Evolutionary conservation across 2,329 filamentous ascomycete genomes (phyloP).

Genomic region (Xylariales sp.): DNA sequence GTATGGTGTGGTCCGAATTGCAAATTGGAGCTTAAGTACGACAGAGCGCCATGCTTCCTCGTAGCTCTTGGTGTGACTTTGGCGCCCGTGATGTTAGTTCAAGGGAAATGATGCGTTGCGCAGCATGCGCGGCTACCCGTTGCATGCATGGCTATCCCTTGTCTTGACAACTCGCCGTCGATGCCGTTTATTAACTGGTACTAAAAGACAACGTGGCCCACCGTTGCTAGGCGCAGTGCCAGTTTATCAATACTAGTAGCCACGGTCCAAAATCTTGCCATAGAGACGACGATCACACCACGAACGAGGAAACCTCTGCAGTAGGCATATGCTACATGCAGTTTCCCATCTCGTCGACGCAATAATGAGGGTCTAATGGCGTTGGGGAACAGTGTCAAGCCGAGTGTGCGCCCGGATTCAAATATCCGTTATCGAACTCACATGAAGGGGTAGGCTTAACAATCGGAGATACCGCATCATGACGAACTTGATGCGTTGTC

Average conservation of each 20-base stretch:
- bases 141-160: constrained; percentile 26
- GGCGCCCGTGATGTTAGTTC: constrained; percentile 28
- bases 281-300: constrained; percentile 18
- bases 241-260: constrained; percentile 25
- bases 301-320: constrained; percentile 13
- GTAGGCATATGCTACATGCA: constrained; percentile 31
- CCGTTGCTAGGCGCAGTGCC: constrained; percentile 25
- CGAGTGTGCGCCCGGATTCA: constrained; percentile 8
- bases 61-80: constrained; percentile 26
- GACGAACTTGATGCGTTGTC: constrained; percentile 12
- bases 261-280: constrained; percentile 12
- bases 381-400: constrained; percentile 6
- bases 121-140: constrained; percentile 29
- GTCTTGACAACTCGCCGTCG: constrained; percentile 31
- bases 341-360: constrained; percentile 28
- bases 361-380: constrained; percentile 7
- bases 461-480: constrained; percentile 11
- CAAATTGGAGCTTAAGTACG: constrained; percentile 27
- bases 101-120: constrained; percentile 31
- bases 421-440: background rate
- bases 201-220: constrained; percentile 31
- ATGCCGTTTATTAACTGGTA: constrained; percentile 20
- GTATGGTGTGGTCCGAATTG: constrained; percentile 27
- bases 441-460: background rate
- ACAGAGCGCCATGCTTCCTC: constrained; percentile 26